These are phyloP conservation scores for Ceratonia siliqua DNA, from an alignment of 306 rosid species.

Conservation along the genomic window DNA sequence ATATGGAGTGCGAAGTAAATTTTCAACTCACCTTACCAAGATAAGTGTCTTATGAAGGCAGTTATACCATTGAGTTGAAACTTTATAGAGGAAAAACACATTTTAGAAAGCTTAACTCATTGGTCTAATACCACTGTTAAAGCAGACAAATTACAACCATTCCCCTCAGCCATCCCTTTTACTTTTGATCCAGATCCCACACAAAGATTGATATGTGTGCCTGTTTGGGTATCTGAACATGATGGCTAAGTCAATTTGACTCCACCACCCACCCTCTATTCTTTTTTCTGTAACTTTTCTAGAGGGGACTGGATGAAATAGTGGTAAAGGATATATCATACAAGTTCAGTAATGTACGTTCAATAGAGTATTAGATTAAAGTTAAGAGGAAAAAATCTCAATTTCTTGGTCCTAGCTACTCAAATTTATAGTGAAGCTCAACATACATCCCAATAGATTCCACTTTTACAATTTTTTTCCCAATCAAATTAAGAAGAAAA, in stretches of 20 bases:
- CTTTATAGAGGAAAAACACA: constrained; percentile 9
- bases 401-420: not conserved
- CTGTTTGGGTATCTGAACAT: not conserved
- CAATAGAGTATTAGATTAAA: not conserved
- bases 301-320: not conserved
- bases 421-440: not conserved
- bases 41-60: not conserved
- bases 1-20: not conserved
- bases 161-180: constrained; percentile 7
- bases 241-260: not conserved
- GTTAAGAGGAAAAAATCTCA: not conserved
- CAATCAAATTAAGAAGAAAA: not conserved
- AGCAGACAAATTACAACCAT: not conserved
- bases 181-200: not conserved
- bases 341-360: not conserved
- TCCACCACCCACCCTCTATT: not conserved
- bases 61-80: not conserved
- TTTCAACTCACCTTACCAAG: not conserved
- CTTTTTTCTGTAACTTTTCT: not conserved
- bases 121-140: not conserved
- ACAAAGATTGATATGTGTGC: not conserved
- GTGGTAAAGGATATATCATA: not conserved
- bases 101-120: not conserved
- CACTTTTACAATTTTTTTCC: not conserved
- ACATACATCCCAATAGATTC: not conserved